Evolutionary conservation across 2,329 filamentous ascomycete species (phyloP).

Genomic region (Botrytis cinerea): DNA sequence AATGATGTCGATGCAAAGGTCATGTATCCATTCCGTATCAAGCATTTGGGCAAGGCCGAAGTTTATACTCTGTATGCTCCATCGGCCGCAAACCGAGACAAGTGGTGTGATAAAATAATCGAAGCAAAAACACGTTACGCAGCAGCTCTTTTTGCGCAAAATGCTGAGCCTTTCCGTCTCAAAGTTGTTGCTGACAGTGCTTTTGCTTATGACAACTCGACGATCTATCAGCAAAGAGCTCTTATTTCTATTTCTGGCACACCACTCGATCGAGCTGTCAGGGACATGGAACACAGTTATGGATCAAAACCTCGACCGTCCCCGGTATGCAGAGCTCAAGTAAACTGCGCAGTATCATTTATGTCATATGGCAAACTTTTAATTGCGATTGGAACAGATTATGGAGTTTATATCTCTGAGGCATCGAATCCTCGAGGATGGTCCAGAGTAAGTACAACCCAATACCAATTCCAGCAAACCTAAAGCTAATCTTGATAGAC

Average conservation of each 20-base stretch:
- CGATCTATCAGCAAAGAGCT: conserved; percentile 57
- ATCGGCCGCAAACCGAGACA: conserved; percentile 70
- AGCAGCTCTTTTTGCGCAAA: conserved; percentile 82
- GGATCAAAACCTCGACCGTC: conserved; percentile 69
- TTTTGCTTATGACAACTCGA: conserved; percentile 70
- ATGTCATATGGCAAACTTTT: conserved; percentile 80
- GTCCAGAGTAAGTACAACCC: conserved; percentile 68
- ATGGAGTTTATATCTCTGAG: conserved; percentile 88
- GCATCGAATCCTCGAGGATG: conserved; percentile 88
- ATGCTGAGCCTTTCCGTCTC: conserved; percentile 92
- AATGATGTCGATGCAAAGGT: conserved; percentile 48
- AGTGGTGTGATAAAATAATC: conserved; percentile 93
- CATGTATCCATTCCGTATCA: conserved; percentile 92
- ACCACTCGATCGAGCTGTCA: conserved; percentile 85
- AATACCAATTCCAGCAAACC: neutral
- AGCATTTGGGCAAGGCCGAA: conserved; percentile 86
- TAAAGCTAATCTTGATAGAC: conserved; percentile 53
- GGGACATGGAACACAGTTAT: conserved; percentile 80
- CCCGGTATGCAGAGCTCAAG: conserved; percentile 78
- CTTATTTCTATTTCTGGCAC: conserved; percentile 84
- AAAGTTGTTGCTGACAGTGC: conserved; percentile 90
- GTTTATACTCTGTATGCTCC: conserved; percentile 89
- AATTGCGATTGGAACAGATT: conserved; percentile 93
- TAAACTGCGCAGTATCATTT: conserved; percentile 94
- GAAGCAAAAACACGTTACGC: conserved; percentile 95